Conservation (phyloP, 2,329 filamentous ascomycete genomes). For the Botrytis tulipae region DNA sequence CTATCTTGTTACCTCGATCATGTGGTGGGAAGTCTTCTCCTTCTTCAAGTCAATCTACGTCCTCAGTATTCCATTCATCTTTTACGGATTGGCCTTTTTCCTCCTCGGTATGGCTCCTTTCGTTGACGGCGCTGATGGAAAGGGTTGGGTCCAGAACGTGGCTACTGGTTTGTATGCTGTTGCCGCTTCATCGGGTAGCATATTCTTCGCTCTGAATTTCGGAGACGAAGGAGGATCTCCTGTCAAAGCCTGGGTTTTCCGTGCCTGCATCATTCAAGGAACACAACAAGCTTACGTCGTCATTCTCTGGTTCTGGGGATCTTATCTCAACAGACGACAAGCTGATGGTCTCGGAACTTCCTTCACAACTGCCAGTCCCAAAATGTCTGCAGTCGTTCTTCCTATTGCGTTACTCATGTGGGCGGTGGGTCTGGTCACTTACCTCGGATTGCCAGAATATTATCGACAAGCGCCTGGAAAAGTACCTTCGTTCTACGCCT, state of each 20-base stretch:
- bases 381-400: constrained; percentile 49
- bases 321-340: constrained; percentile 38
- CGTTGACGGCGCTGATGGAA: constrained; percentile 38
- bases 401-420: constrained; percentile 59
- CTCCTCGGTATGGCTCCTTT: constrained; percentile 63
- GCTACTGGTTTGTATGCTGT: constrained; percentile 61
- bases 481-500: constrained; percentile 64
- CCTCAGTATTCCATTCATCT: constrained; percentile 51
- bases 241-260: constrained; percentile 64
- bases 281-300: constrained; percentile 66
- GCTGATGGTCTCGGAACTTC: constrained; percentile 40
- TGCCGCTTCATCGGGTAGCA: constrained; percentile 60
- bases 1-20: constrained; percentile 55
- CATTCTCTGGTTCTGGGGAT: constrained; percentile 66
- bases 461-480: constrained; percentile 63
- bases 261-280: constrained; percentile 64
- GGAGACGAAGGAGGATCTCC: constrained; percentile 62
- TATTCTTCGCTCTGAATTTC: constrained; percentile 68
- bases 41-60: constrained; percentile 52
- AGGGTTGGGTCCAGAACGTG: constrained; percentile 51
- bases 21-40: constrained; percentile 65
- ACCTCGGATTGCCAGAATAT: constrained; percentile 62
- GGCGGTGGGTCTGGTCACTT: constrained; percentile 54
- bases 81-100: constrained; percentile 60
- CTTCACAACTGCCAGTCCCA: constrained; percentile 42